phyloP scores from a whole-genome alignment of 2,329 filamentous ascomycete species.

The Sporothrix dimorphospora region DNA sequence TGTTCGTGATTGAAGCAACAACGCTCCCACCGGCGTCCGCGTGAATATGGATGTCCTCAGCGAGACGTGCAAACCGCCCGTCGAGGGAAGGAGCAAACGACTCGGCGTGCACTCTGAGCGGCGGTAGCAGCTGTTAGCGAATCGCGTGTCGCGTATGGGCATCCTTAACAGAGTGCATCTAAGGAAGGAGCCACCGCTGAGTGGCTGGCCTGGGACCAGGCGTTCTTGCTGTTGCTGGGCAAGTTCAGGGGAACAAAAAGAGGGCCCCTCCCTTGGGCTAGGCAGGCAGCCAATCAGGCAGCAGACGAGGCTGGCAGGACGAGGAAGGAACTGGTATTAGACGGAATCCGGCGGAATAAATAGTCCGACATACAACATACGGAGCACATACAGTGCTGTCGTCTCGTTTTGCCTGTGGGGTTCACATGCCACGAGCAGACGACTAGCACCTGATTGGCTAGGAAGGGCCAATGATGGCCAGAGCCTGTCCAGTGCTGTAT shows the following conservation, averaged over 20 bases:
- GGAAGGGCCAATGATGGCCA: neutral
- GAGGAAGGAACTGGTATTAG: slow-evolving; percentile 5
- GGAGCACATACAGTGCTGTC: no score
- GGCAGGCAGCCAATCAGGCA: neutral
- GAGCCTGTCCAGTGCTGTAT: neutral
- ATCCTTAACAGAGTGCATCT: slow-evolving; percentile 9
- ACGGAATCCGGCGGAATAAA: slow-evolving; percentile 14
- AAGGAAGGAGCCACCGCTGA: slow-evolving; percentile 4
- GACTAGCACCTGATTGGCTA: slow-evolving; percentile 23
- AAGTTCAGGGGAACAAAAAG: neutral
- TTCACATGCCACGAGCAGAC: slow-evolving; percentile 21
- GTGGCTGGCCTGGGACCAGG: neutral
- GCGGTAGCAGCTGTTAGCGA: slow-evolving; percentile 25
- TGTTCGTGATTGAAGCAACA: slow-evolving; percentile 4
- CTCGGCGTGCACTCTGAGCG: slow-evolving; percentile 16
- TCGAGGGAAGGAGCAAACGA: slow-evolving; percentile 18
- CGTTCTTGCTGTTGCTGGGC: slow-evolving; percentile 11
- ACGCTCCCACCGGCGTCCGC: neutral
- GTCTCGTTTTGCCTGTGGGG: neutral
- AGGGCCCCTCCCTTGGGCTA: neutral
- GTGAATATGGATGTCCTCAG: slow-evolving; percentile 8
- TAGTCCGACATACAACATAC: no score
- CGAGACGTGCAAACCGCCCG: neutral
- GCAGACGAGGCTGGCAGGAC: neutral
- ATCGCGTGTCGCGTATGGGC: neutral